phyloP scores from a whole-genome alignment of 768 basidiomycete genomes.

The Phanerodontia chrysosporium region DNA sequence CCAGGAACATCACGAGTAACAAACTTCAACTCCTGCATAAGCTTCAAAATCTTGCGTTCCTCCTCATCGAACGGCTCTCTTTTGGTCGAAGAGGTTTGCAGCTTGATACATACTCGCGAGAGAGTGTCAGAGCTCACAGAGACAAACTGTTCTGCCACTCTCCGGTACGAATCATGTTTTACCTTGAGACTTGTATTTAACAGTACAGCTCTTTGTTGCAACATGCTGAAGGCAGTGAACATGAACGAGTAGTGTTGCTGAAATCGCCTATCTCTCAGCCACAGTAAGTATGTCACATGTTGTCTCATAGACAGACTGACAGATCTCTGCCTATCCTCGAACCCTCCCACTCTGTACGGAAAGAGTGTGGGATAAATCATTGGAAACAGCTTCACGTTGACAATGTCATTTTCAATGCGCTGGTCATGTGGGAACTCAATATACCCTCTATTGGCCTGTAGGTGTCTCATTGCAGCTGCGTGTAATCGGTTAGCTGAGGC shows the following conservation, averaged over 20 bases:
- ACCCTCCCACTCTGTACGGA: slow-evolving; percentile 40
- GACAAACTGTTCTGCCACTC: slow-evolving; percentile 23
- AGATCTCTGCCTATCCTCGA: slow-evolving; percentile 27
- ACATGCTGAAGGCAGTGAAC: slow-evolving; percentile 38
- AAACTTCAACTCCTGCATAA: slow-evolving; percentile 23
- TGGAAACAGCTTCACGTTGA: slow-evolving; percentile 35
- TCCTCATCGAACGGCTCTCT: slow-evolving; percentile 25
- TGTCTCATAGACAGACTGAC: slow-evolving; percentile 24
- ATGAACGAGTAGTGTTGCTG: slow-evolving; percentile 38
- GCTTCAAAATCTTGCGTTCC: slow-evolving; percentile 25
- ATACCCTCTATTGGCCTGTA: slow-evolving; percentile 26
- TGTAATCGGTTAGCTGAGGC: slow-evolving; percentile 25
- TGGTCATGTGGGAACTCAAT: slow-evolving; percentile 30
- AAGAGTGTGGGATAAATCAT: slow-evolving; percentile 39
- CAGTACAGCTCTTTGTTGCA: slow-evolving; percentile 30
- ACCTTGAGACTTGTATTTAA: slow-evolving; percentile 31
- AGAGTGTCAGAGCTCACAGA: slow-evolving; percentile 13
- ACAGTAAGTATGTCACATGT: slow-evolving; percentile 33
- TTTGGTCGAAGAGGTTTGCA: slow-evolving; percentile 12
- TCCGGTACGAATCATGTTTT: slow-evolving; percentile 20
- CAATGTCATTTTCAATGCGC: slow-evolving; percentile 31
- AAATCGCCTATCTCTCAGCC: slow-evolving; percentile 29
- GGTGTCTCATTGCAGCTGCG: slow-evolving; percentile 31
- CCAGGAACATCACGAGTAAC: slow-evolving; percentile 22
- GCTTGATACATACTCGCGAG: too few species aligned